Base-by-base conservation (phyloP, 306 rosid genomes). In the Quercus variabilis region DNA sequence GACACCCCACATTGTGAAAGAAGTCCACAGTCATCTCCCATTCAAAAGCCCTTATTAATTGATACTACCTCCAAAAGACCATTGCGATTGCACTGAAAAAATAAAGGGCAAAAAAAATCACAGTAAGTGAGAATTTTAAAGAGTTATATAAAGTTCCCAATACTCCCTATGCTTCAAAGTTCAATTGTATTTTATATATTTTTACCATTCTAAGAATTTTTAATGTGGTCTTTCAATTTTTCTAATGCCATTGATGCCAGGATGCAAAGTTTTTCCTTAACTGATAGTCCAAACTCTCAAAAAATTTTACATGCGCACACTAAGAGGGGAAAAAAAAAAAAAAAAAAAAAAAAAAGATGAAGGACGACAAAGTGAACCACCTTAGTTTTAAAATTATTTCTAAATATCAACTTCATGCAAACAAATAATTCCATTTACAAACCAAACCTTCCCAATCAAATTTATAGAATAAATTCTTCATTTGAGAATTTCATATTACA, bases 1-100 rank as follows among this genome's bases (percentile, higher is more conserved):
- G n/a, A 71, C 87, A 49, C 46, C 55, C 46, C 86, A 85, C 87
- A 82, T 87, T 59, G 59, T 38, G 43, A 69, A 12, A 63, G 21
- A 57, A 49, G 55, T 43, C 28, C 12, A 3, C 71, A 18, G 28
- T 62, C 60, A 43, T 59, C 25, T 25, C 17, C 54, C 55, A 60
- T 31, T 15, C 60, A 41, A 70, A 62, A 74, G 23, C 46, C 51
- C n/a, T 1, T 25, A 4, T 43, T 60, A 57, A 23, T 25, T 25
- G 30, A 23, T 23, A 4, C 6, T 2, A 23, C 33, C 67, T 10
- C 35, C 71, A 23, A n/a, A 25, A 25, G 26, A 25, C 26, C 26
- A 25, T 25, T 25, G 26, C 26, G 30, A n/a, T 14, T 64, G 43
- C 70, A 25, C 33, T 64, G 70, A 28, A 20, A 64, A 30, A 21